A percentile compares a stretch with the other conserved stretches of the same genome.
These are phyloP conservation scores for Musa itinerans DNA, from an alignment of 176 grass and related monocot genomes.

Conservation along the genomic window DNA sequence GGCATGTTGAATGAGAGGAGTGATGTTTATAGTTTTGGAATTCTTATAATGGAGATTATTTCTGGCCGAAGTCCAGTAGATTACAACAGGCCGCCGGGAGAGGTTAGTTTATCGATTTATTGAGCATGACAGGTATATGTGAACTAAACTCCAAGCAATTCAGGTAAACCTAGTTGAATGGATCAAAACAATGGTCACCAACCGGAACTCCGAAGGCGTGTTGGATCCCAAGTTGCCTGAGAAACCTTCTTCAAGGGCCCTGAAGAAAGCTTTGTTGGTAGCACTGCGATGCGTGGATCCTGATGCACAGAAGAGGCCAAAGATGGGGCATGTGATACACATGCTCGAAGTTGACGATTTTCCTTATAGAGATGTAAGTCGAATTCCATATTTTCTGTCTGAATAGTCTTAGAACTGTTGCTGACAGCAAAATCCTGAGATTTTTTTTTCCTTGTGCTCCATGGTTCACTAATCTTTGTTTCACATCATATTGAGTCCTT, in stretches of 20 bases:
- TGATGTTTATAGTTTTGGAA: constrained; percentile 96
- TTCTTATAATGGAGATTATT: constrained; percentile 93
- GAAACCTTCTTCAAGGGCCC: constrained; percentile 62
- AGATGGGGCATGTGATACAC: constrained; percentile 96
- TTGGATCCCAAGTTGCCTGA: constrained; percentile 71
- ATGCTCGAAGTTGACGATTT: constrained; percentile 98
- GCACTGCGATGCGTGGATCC: constrained; percentile 90
- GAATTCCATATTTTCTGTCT: background rate
- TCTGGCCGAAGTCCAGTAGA: constrained; percentile 84
- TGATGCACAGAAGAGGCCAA: constrained; percentile 82
- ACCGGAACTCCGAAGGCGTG: constrained; percentile 61
- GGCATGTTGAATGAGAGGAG: constrained; percentile 94
- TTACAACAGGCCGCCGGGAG: constrained; percentile 52
- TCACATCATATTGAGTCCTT: no score
- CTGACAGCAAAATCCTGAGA: background rate
- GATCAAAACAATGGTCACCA: constrained; percentile 86
- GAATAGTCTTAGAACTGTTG: constrained; percentile 15
- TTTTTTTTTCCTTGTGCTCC: no score
- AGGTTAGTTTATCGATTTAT: constrained; percentile 36
- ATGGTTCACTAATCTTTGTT: no score
- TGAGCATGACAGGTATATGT: background rate
- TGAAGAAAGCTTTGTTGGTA: constrained; percentile 82
- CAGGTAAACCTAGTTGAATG: constrained; percentile 95
- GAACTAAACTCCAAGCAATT: constrained; percentile 3
- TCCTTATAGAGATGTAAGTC: constrained; percentile 80